Evolutionary conservation across 75 land plant species (phyloP).

Genomic region (Pinus taeda): DNA sequence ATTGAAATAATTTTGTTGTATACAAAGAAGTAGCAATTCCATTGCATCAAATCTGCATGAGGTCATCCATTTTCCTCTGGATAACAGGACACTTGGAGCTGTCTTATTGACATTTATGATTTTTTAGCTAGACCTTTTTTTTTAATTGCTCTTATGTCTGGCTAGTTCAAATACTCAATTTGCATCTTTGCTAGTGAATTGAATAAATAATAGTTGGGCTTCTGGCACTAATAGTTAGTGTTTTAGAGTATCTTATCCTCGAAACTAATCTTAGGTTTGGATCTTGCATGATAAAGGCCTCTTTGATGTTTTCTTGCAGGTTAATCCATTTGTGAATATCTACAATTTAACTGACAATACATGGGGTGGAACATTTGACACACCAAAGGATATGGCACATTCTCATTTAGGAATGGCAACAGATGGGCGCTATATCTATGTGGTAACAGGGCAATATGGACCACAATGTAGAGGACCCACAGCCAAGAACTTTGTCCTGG

Average conservation of each 20-base stretch:
- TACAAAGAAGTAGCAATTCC: neutral
- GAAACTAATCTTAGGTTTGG: neutral
- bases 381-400: slow-evolving; percentile 97
- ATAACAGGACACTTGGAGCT: neutral
- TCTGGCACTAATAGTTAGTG: neutral
- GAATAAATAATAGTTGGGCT: neutral
- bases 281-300: neutral
- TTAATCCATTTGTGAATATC: slow-evolving; percentile 90
- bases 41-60: neutral
- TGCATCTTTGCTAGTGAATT: neutral
- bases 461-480: slow-evolving; percentile 94
- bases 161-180: neutral
- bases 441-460: slow-evolving; percentile 90
- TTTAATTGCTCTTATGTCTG: neutral
- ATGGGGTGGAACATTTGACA: slow-evolving; percentile 79
- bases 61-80: neutral
- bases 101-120: neutral
- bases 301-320: slow-evolving; percentile 36
- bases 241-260: neutral
- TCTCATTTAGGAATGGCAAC: slow-evolving; percentile 96
- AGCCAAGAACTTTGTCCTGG: slow-evolving; percentile 71
- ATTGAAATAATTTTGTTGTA: neutral
- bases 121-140: neutral
- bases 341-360: slow-evolving; percentile 65
- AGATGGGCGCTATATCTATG: slow-evolving; percentile 90